These are phyloP conservation scores for Psilocybe subaeruginosa DNA, from an alignment of 768 basidiomycete species.

Conservation along the genomic window DNA sequence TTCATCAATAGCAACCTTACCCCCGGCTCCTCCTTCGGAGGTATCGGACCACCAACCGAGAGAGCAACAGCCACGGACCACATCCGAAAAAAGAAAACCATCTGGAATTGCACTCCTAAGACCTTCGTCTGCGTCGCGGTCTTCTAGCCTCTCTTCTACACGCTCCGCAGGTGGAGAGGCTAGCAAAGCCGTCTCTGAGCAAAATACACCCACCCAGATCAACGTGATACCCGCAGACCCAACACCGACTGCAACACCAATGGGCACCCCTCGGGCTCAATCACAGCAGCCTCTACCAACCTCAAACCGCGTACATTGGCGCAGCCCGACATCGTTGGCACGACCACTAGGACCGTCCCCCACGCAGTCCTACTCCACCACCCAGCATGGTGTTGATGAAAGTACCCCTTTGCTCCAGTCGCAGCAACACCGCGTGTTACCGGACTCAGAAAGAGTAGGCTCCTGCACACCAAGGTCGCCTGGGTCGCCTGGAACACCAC, in stretches of 20 bases:
- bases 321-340: slow-evolving; percentile 24
- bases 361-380: slow-evolving; percentile 10
- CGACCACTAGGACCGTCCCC: slow-evolving; percentile 18
- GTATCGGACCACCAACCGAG: background rate
- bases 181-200: background rate
- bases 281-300: slow-evolving; percentile 2
- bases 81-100: slow-evolving; percentile 23
- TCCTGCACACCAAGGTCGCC: background rate
- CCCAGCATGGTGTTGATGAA: slow-evolving; percentile 4
- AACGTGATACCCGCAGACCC: slow-evolving; percentile 14
- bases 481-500: background rate
- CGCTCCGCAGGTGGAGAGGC: background rate
- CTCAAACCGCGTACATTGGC: slow-evolving; percentile 28
- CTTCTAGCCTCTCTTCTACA: slow-evolving; percentile 25
- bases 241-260: slow-evolving; percentile 29
- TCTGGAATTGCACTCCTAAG: slow-evolving; percentile 43
- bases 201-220: background rate
- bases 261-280: slow-evolving; percentile 24
- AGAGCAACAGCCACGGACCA: background rate
- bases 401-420: slow-evolving; percentile 6
- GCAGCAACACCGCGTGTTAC: background rate
- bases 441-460: background rate
- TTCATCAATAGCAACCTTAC: slow-evolving; percentile 20
- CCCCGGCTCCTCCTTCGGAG: slow-evolving; percentile 7
- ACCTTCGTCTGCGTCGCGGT: slow-evolving; percentile 23